Base-by-base conservation (phyloP, 352 stramenopile genomes). In the Phytophthora cryptogea region DNA sequence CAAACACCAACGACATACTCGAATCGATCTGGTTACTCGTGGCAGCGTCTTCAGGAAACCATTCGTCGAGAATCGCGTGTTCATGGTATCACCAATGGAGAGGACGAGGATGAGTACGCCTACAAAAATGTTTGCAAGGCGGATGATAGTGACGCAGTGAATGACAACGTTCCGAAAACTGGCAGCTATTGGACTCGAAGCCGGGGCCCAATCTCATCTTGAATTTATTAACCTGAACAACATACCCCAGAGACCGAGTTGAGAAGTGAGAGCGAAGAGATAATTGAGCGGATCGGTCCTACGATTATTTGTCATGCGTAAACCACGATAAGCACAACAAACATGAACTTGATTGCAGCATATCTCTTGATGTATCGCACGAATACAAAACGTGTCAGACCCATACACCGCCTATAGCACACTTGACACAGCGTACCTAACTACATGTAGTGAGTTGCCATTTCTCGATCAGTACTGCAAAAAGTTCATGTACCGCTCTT, bases 21-120 rank as follows among this genome's bases (percentile, higher is more conserved):
- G 4, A 62, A 6, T 52, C 68, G 69, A 17, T 41, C 70, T 17
- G 81, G 78, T n/a, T 93, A 93, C 65, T 91, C 81, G 43, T 93
- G 84, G 84, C 68, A 83, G 27, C 64, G 81, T 44, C 70, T 93
- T 2, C 84, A 93, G 58, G 84, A 91, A 51, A 91, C 80, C 0
- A 80, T 91, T 40, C 69, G 68, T 28, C 78, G 66, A 31, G 81
- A 93, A 66, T 93, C 81, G 5, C 74, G 76, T 31, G 77, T 68
- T 23, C 68, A 90, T n/a, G 76, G 80, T 5, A 72, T 90, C 44
- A 58, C 72, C 11, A 73, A 78, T 20, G 69, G 83, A 8, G 68
- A 81, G 4, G 72, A 79, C 8, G 78, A 37, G 4, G 53, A 66
- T 3, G 72, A 74, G 6, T 59, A 71, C 28, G 65, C 70, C 16